Percentiles rank a stretch among this genome's conserved stretches.
Conservation (phyloP, 768 basidiomycete genomes). For the Boletus rubescentipes region DNA sequence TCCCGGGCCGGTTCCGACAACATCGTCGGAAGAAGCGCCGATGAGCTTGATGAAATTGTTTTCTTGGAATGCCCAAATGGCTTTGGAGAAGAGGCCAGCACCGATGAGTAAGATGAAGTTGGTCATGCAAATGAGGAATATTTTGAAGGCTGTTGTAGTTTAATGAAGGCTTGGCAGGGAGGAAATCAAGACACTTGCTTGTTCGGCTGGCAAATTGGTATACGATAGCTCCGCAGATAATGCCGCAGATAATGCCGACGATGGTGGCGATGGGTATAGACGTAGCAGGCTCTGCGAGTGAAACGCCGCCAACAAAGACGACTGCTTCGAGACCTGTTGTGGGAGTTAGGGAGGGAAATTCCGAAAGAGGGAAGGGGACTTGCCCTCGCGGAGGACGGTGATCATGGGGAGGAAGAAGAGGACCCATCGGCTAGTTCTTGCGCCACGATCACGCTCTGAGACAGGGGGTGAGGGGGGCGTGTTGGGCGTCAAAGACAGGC, state of each 20-base stretch:
- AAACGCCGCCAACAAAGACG: conserved; percentile 91
- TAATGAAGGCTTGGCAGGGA: not conserved
- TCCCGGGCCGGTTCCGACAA: conserved; percentile 75
- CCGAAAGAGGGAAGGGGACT: not conserved
- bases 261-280: conserved; percentile 92
- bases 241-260: conserved; percentile 76
- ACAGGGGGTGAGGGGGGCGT: not conserved
- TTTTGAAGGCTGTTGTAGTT: conserved; percentile 54
- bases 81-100: conserved; percentile 85
- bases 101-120: conserved; percentile 92
- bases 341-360: not conserved
- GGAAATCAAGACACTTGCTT: conserved; percentile 40
- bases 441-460: conserved; percentile 45
- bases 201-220: conserved; percentile 78
- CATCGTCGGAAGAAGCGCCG: conserved; percentile 70
- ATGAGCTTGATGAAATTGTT: conserved; percentile 67
- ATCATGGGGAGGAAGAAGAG: conserved; percentile 88
- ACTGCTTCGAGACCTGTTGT: conserved; percentile 78
- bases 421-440: conserved; percentile 73
- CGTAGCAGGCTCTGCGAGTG: conserved; percentile 76
- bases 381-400: conserved; percentile 91
- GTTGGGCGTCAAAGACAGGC: conserved; percentile 12
- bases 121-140: conserved; percentile 92
- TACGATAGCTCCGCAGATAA: conserved; percentile 71
- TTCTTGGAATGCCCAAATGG: conserved; percentile 69